Evolutionary conservation across 441 rosid genomes (phyloP).

Genomic region (Gossypium aridum): DNA sequence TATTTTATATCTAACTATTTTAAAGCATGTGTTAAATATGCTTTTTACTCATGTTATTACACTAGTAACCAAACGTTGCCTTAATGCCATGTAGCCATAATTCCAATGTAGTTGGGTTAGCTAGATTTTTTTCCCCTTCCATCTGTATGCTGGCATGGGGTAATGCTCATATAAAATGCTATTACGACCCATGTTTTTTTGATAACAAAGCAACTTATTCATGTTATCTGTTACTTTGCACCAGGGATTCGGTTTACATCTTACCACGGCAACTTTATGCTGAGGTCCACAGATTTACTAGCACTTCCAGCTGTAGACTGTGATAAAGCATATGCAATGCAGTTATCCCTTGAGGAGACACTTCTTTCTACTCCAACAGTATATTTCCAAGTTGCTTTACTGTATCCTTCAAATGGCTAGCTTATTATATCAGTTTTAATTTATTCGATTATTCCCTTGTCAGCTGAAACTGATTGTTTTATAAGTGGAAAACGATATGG

Average conservation of each 20-base stretch:
- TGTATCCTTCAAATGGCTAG: slow-evolving; percentile 73
- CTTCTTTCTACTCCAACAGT: slow-evolving; percentile 78
- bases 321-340: slow-evolving; percentile 99
- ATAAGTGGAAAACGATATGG: slow-evolving; percentile 4
- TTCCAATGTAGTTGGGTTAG: neutral
- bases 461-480: slow-evolving; percentile 13
- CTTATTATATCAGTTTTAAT: neutral
- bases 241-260: slow-evolving; percentile 86
- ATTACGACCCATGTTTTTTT: neutral
- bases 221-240: slow-evolving; percentile 19
- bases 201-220: slow-evolving; percentile 20
- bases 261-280: slow-evolving; percentile 98
- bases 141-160: neutral
- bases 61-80: too few relatives aligned
- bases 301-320: slow-evolving; percentile 99
- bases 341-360: slow-evolving; percentile 88
- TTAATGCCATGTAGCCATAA: neutral
- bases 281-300: slow-evolving; percentile 87
- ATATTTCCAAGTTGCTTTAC: slow-evolving; percentile 93
- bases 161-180: neutral
- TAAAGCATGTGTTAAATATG: too few relatives aligned
- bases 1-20: too few relatives aligned
- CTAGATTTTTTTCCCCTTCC: neutral
- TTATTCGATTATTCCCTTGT: neutral
- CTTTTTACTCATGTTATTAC: too few relatives aligned